Evolutionary conservation across 371 early-diverging fungal genomes (phyloP).

Genomic region (Mucor sp.): DNA sequence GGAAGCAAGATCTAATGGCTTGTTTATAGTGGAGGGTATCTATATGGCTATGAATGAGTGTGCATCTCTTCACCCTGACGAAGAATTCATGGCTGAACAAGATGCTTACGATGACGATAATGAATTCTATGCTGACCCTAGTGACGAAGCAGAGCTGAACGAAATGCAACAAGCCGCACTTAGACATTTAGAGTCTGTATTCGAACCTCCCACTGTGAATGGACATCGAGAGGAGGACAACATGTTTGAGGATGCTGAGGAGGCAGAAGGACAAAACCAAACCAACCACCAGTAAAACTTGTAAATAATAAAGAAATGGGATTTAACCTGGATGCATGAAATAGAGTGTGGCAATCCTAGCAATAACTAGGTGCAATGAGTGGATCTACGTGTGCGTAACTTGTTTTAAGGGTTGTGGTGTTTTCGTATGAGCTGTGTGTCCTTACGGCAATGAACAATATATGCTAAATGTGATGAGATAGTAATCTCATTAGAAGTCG

Average conservation of each 20-base stretch:
- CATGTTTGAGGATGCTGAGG: neutral
- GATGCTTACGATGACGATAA: conserved; percentile 51
- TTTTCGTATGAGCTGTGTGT: too few relatives aligned
- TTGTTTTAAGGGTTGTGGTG: too few relatives aligned
- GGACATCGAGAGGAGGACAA: conserved; percentile 10
- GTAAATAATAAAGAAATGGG: neutral
- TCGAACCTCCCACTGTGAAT: conserved; percentile 29
- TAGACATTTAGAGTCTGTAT: conserved; percentile 43
- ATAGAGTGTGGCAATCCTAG: too few relatives aligned
- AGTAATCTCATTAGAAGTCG: too few relatives aligned
- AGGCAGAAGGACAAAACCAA: neutral
- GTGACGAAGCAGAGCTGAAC: conserved; percentile 44
- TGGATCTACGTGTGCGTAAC: too few relatives aligned
- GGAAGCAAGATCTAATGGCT: neutral
- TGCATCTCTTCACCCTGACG: conserved; percentile 76
- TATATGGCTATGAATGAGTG: conserved; percentile 77
- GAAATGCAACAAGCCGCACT: conserved; percentile 53
- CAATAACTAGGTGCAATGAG: too few relatives aligned
- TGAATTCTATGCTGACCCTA: conserved; percentile 48
- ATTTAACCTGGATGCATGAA: too few relatives aligned
- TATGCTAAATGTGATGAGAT: too few relatives aligned
- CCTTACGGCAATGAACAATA: too few relatives aligned
- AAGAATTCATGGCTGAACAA: conserved; percentile 45
- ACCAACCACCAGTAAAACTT: neutral
- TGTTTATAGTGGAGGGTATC: conserved; percentile 67